Percentiles rank a stretch among this genome's conserved stretches.
Evolutionary conservation across 164 flowering plant genomes (phyloP).

Genomic region (Dillenia turbinata): DNA sequence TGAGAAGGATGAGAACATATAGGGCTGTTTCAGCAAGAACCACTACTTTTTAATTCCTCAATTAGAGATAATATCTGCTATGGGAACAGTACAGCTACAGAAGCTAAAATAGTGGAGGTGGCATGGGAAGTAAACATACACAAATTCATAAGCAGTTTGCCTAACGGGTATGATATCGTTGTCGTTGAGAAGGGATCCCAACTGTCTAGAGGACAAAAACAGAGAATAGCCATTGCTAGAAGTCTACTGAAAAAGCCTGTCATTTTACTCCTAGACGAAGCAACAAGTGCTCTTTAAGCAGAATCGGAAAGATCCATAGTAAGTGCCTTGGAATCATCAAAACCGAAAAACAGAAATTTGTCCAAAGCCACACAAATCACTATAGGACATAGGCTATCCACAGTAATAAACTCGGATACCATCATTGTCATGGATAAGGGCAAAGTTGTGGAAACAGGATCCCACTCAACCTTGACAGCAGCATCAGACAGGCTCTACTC

Average conservation of each 20-base stretch:
- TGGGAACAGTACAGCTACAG: conserved; percentile 52
- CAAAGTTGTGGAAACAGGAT: conserved; percentile 56
- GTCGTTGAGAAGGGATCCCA: conserved; percentile 75
- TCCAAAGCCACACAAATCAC: conserved; percentile 44
- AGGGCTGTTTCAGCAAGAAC: conserved; percentile 75
- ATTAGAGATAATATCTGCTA: conserved; percentile 62
- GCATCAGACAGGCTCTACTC: conserved; percentile 7
- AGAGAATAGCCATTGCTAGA: conserved; percentile 72
- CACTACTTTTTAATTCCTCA: conserved; percentile 68
- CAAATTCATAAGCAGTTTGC: conserved; percentile 54
- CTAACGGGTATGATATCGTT: conserved; percentile 54
- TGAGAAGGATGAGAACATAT: conserved; percentile 62
- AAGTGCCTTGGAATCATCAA: conserved; percentile 36
- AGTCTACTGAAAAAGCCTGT: conserved; percentile 56
- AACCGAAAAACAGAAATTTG: conserved; percentile 11
- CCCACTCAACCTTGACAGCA: conserved; percentile 37
- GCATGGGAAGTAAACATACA: conserved; percentile 51
- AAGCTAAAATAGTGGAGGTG: conserved; percentile 50
- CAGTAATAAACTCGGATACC: conserved; percentile 48
- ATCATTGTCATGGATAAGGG: conserved; percentile 72
- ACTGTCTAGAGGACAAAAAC: conserved; percentile 79
- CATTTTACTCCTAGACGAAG: conserved; percentile 67
- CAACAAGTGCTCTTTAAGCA: conserved; percentile 75
- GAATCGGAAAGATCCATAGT: conserved; percentile 53
- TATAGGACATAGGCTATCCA: conserved; percentile 71